Base-by-base conservation (phyloP, 1,139 yeast species). In the Diutina neorugosa region DNA sequence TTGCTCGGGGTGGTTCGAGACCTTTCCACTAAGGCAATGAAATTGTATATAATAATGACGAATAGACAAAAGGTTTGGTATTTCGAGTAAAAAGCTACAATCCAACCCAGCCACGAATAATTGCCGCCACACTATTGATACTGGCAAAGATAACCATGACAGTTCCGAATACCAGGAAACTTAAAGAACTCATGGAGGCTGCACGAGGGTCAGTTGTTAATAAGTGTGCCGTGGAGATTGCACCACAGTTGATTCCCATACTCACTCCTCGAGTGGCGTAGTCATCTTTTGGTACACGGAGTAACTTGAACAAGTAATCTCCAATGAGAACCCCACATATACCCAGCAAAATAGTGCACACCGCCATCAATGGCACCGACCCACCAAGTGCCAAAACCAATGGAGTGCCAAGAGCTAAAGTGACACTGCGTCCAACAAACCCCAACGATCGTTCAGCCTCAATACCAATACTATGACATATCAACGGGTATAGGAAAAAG, bases 1-100 rank as follows among this genome's bases (percentile, higher is more conserved):
- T 94, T 66, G 97, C 90, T 53, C 85, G 97, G 66, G 96, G 96
- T 60, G 94, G 90, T 52, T 84, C 96, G 52, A 83, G 96, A 73
- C 87, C 86, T 55, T 89, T 86, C 81, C 90, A 91, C 61, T 89
- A 18, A 44, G 48, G 37, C 37, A 31, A 11, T 31, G 37, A 11
- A 8, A 31, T 14, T 31, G 37, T 31, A 31, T 11, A 31, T 31
- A 31, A 11, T 31, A 31, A 31, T 31, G 37, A 31, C n/a, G 37
- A 31, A 31, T 31, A 31, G 37, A 31, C 37, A 31, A 31, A 31
- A 31, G 37, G 37, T 31, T 31, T 11, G 37, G 37, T 14, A 31
- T 2, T 11, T 11, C 37, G n/a, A 4, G 25, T 7, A 23, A 4
- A 4, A 23, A 4, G 16, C 25, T 51, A 57, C 9, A 58, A 40